Percentiles rank a stretch among this genome's conserved stretches.
Conservation (phyloP, 2,329 filamentous ascomycete species). For the Parascedosporium putredinis region DNA sequence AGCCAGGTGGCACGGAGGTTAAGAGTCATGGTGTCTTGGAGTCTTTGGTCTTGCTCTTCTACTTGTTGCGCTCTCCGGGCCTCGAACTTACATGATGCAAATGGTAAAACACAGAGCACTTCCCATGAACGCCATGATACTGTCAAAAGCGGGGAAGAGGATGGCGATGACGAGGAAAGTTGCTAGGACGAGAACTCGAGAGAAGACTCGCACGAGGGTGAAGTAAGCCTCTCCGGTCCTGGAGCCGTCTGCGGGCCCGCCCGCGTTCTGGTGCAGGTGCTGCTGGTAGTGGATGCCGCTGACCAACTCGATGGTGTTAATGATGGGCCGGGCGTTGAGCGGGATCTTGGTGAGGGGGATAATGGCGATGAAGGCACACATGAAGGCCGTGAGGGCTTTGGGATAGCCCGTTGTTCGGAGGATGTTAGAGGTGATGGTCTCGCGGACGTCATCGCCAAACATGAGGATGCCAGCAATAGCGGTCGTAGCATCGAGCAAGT, state of each 20-base stretch:
- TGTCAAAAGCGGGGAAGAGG: conserved; percentile 66
- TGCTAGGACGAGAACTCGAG: conserved; percentile 58
- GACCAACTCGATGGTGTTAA: conserved; percentile 74
- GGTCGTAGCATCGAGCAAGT: conserved; percentile 69
- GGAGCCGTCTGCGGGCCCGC: conserved; percentile 33
- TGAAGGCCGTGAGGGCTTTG: conserved; percentile 58
- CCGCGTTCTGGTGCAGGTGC: conserved; percentile 27
- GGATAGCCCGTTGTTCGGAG: conserved; percentile 68
- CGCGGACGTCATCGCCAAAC: conserved; percentile 83
- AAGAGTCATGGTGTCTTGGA: neutral
- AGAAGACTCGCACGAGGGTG: conserved; percentile 26
- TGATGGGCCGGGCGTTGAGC: conserved; percentile 76
- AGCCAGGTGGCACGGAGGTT: neutral
- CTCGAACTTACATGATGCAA: conserved; percentile 66
- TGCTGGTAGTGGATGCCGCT: conserved; percentile 53
- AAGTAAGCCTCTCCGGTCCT: conserved; percentile 29
- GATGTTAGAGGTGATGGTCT: conserved; percentile 87
- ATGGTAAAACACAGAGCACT: conserved; percentile 87
- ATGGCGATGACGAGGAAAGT: conserved; percentile 66
- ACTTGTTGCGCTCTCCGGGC: too few species aligned
- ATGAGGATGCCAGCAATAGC: conserved; percentile 80
- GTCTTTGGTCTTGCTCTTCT: too few species aligned
- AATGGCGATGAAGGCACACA: conserved; percentile 80
- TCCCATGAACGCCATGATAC: conserved; percentile 85
- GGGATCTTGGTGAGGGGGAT: conserved; percentile 96